Conservation (phyloP, 257 asterid species). For the Scutellaria galericulata region DNA sequence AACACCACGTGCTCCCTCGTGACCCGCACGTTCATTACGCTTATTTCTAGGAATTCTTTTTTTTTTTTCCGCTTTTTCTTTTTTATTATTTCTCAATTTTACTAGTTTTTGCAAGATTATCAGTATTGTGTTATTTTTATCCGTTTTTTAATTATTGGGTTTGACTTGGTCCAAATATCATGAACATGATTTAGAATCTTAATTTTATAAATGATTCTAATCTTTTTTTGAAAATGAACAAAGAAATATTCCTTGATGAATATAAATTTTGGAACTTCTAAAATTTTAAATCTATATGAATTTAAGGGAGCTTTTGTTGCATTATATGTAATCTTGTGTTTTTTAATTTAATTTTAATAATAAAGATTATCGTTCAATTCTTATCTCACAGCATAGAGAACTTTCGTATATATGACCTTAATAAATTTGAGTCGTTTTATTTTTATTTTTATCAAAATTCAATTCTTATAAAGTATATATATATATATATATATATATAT, state of each 20-base stretch:
- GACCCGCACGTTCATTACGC: constrained; percentile 41
- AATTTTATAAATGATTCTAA: neutral
- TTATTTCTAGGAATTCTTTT: constrained; percentile 18
- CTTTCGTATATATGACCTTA: no score
- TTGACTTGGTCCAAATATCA: constrained; percentile 29
- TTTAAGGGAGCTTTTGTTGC: no score
- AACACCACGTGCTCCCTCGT: constrained; percentile 45
- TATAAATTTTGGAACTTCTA: no score
- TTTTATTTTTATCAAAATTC: no score
- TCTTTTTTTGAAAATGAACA: neutral
- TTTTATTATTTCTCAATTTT: neutral
- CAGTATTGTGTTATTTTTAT: neutral
- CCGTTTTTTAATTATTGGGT: neutral
- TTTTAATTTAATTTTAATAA: no score
- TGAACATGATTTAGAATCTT: neutral
- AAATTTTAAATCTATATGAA: no score
- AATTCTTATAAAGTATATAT: no score
- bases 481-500: no score
- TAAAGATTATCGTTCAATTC: no score
- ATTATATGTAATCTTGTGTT: no score
- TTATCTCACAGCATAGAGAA: no score
- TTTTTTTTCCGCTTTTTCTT: neutral
- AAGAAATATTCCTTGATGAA: neutral
- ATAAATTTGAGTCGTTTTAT: no score
- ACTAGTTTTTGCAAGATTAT: neutral